Base-by-base conservation (phyloP, 2,329 filamentous ascomycete species). In the Rachicladosporium sp. region DNA sequence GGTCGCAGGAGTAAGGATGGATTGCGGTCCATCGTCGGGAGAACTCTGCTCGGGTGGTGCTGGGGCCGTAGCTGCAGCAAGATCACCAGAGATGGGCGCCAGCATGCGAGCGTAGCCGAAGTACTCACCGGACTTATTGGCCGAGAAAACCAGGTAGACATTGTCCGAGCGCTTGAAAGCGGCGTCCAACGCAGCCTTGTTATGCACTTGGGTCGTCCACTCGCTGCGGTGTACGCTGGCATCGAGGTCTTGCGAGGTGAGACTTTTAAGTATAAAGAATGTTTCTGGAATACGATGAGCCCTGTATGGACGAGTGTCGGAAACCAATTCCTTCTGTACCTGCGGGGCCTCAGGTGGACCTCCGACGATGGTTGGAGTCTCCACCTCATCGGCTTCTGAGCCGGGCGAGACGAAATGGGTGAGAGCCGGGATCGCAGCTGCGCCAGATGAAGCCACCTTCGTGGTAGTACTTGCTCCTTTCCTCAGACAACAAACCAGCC, bases 131-230 rank as follows among this genome's bases (percentile, higher is more conserved):
- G n/a, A n/a, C n/a, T n/a, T n/a, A n/a, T n/a, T 96, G 10, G 89
- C 89, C 1, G 89, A 96, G 59, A 96, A 96, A 10, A 96, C 76
- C 23, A 96, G 69, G 54, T 88, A 95, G 1, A 96, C 88, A 52
- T 82, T 84, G 39, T 93, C 84, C 10, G 79, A 76, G 7, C 70
- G 87, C 66, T 83, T 72, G 59, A 82, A 95, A 0, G 89, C 89
- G 40, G 75, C 72, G 57, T 93, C 95, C 40, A 96, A 63, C 1
- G 67, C 65, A n/a, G 80, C 72, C 57, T 96, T 89, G 42, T 96
- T 96, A 56, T 96, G 89, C 6, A 82, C 79, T 55, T 96, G 89
- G 0, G 89, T 96, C 2, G 89, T 87, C 89, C 89, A 96, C 1
- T 89, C 80, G 0, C 84, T 82, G 37, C 84, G 95, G 36, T 73